Percentiles rank a stretch among this genome's conserved stretches.
Evolutionary conservation across 176 grass and related monocot genomes (phyloP).

Genomic region (Oryza punctata): DNA sequence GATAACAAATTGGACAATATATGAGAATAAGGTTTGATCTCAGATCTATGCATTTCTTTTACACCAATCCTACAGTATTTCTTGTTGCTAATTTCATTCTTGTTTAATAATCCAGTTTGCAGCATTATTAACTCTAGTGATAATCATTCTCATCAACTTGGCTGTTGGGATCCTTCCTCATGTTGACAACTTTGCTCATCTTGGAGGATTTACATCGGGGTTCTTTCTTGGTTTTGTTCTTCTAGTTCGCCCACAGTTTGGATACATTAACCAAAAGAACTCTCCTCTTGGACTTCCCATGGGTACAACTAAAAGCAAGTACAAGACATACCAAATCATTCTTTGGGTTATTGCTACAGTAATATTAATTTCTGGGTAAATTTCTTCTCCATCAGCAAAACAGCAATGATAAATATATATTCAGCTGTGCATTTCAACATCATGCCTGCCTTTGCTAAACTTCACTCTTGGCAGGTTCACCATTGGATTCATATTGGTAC

Average conservation of each 20-base stretch:
- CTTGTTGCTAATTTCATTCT: constrained; percentile 30
- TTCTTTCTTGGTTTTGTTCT: constrained; percentile 95
- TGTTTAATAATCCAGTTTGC: constrained; percentile 57
- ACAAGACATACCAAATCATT: constrained; percentile 83
- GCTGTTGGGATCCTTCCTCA: constrained; percentile 84
- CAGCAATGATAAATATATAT: constrained; percentile 10
- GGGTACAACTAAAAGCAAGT: constrained; percentile 60
- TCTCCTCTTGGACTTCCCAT: constrained; percentile 59
- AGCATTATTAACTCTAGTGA: constrained; percentile 70
- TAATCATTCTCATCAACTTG: constrained; percentile 82
- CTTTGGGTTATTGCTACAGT: constrained; percentile 56
- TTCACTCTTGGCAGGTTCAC: constrained; percentile 67
- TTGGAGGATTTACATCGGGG: constrained; percentile 83
- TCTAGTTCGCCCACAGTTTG: constrained; percentile 78
- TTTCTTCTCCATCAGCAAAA: constrained; percentile 22
- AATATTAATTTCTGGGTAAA: constrained; percentile 65
- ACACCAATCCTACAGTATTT: constrained; percentile 2
- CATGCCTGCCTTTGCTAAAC: constrained; percentile 42
- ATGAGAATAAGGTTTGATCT: constrained; percentile 82
- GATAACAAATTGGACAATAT: constrained; percentile 97
- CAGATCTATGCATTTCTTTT: constrained; percentile 4
- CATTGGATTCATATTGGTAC: constrained; percentile 60
- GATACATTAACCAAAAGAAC: constrained; percentile 80
- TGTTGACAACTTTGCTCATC: constrained; percentile 94
- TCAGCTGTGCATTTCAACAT: constrained; percentile 3